Evolutionary conservation across 768 basidiomycete species (phyloP).

Genomic region (Leccinum variicolor): DNA sequence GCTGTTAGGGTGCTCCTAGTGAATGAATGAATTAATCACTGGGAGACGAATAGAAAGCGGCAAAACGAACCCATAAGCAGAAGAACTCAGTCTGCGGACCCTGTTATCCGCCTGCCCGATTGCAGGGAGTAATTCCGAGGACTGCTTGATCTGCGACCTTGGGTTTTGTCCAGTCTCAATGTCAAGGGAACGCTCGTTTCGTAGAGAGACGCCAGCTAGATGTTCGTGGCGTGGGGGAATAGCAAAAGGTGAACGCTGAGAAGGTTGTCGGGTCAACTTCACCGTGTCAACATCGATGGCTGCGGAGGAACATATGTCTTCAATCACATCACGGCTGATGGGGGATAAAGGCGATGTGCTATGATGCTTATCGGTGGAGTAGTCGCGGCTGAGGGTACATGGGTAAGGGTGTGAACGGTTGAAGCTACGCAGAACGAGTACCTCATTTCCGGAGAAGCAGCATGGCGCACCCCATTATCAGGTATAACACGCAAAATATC

Average conservation of each 20-base stretch:
- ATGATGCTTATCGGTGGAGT: neutral
- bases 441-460: conserved; percentile 2
- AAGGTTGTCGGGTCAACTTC: neutral
- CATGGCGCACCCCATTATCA: neutral
- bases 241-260: neutral
- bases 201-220: neutral
- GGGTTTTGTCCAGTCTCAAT: neutral
- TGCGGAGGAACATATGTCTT: conserved; percentile 11
- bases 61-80: conserved; percentile 9
- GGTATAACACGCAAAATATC: conserved; percentile 21
- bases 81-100: neutral
- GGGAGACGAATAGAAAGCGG: neutral
- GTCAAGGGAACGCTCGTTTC: neutral
- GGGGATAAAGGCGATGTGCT: conserved; percentile 17
- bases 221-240: neutral
- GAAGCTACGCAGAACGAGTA: neutral
- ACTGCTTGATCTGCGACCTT: neutral
- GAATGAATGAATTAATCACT: neutral
- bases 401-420: neutral
- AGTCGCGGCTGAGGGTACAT: conserved; percentile 4
- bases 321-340: conserved; percentile 13
- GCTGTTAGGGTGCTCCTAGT: neutral
- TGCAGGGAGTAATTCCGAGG: neutral
- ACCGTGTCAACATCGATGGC: too few species aligned
- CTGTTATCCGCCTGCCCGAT: neutral